These are phyloP conservation scores for Thuja plicata DNA, from an alignment of 83 land plant genomes.

Conservation along the genomic window DNA sequence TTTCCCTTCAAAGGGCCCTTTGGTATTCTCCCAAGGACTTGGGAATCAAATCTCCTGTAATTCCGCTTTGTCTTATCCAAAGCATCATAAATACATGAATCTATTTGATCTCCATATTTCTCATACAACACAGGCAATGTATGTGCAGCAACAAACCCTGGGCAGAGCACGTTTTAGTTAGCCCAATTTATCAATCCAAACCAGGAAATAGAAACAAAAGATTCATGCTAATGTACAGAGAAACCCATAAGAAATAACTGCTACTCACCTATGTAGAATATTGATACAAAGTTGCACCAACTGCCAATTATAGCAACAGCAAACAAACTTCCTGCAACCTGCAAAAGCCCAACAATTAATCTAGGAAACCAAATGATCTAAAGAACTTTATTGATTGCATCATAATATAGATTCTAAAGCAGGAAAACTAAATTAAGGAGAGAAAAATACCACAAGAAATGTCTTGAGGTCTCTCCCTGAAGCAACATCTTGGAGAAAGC, in stretches of 20 bases:
- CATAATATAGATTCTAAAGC: background rate
- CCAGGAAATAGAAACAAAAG: background rate
- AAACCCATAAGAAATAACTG: background rate
- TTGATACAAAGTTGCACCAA: slow-evolving; percentile 77
- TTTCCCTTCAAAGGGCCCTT: slow-evolving; percentile 35
- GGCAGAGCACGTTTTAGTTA: background rate
- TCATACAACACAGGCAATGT: slow-evolving; percentile 74
- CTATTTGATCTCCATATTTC: slow-evolving; percentile 64
- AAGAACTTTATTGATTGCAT: background rate
- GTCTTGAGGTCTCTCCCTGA: slow-evolving; percentile 58
- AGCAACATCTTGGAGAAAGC: slow-evolving; percentile 66
- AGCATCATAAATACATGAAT: slow-evolving; percentile 30
- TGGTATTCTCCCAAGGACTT: slow-evolving; percentile 54
- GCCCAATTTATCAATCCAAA: background rate
- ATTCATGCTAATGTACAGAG: background rate
- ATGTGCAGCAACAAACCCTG: slow-evolving; percentile 73
- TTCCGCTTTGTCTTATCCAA: slow-evolving; percentile 41
- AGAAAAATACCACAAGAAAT: slow-evolving; percentile 47
- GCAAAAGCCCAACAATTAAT: background rate
- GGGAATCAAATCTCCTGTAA: slow-evolving; percentile 51
- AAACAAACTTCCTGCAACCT: slow-evolving; percentile 52
- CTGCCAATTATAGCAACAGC: slow-evolving; percentile 60
- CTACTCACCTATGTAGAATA: slow-evolving; percentile 63
- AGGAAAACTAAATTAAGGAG: background rate
- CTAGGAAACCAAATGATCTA: background rate